Conservation (phyloP, 2,329 filamentous ascomycete species). For the Ophiostoma populinum region DNA sequence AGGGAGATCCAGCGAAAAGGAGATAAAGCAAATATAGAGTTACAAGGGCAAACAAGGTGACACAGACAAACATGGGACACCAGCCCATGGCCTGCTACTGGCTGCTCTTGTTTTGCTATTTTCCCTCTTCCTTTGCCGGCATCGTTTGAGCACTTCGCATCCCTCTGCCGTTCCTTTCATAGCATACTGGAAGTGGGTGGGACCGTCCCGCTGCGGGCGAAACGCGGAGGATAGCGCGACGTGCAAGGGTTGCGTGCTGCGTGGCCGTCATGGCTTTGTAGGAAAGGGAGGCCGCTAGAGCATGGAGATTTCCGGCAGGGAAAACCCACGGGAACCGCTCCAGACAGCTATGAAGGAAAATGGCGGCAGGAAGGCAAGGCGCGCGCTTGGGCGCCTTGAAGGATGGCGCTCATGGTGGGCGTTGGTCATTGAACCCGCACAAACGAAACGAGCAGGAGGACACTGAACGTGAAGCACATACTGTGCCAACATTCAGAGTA, state of each 20-base stretch:
- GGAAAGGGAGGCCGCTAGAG: conserved; percentile 6
- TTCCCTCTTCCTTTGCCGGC: neutral
- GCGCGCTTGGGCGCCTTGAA: no score
- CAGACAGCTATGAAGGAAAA: no score
- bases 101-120: neutral
- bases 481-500: no score
- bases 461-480: no score
- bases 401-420: no score
- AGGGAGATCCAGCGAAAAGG: neutral
- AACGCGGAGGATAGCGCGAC: conserved; percentile 11
- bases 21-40: neutral
- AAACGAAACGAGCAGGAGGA: no score
- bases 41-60: neutral
- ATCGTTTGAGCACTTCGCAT: neutral
- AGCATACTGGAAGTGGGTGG: no score
- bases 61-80: neutral
- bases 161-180: neutral
- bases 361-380: no score
- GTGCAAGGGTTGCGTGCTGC: conserved; percentile 7
- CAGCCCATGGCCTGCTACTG: neutral
- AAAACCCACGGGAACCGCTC: no score
- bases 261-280: conserved; percentile 5
- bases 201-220: conserved; percentile 9
- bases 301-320: no score
- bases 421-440: no score